Percentiles rank a stretch among this genome's conserved stretches.
phyloP scores from a whole-genome alignment of 2,329 filamentous ascomycete genomes.

The Fusarium euwallaceae region DNA sequence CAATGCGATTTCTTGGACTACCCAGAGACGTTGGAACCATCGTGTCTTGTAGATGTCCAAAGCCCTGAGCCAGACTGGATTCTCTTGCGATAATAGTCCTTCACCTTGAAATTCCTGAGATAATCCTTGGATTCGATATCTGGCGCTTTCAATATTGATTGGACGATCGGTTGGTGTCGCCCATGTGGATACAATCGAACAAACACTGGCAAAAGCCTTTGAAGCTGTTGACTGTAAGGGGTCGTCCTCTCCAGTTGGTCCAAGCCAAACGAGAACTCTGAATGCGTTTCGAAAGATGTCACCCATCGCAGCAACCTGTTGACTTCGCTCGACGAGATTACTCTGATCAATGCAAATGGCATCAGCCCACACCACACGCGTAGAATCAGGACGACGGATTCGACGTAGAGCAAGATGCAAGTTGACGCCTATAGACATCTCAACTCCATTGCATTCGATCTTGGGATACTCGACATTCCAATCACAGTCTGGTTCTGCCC shows the following conservation, averaged over 20 bases:
- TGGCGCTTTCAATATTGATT: neutral
- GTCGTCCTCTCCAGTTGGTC: neutral
- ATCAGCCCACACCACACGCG: neutral
- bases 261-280: neutral
- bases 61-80: neutral
- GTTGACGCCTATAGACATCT: neutral
- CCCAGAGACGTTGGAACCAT: slow-evolving; percentile 2
- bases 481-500: neutral
- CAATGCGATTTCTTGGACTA: neutral
- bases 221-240: neutral
- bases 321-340: neutral
- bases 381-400: neutral
- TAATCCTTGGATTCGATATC: neutral
- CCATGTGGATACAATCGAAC: neutral
- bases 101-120: neutral
- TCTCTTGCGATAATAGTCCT: neutral
- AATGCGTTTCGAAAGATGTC: neutral
- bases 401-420: neutral
- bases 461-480: neutral
- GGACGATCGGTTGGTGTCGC: neutral
- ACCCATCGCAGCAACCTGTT: neutral
- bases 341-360: neutral
- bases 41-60: neutral
- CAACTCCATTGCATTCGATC: neutral
- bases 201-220: neutral